Evolutionary conservation across 345 rosid species (phyloP).

Genomic region (Populus deltoides): DNA sequence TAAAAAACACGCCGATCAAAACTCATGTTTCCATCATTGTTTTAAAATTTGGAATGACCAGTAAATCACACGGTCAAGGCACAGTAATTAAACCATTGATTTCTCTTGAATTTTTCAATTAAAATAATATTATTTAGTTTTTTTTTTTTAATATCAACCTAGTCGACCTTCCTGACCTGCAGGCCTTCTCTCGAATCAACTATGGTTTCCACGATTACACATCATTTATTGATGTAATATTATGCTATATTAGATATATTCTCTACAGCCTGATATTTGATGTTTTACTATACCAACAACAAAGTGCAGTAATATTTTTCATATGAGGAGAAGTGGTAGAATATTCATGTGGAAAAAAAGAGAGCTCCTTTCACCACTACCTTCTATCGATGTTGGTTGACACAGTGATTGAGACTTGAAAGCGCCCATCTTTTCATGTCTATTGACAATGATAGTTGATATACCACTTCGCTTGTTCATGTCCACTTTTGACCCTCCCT

Average conservation of each 20-base stretch:
- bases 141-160: neutral
- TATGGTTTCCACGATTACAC: slow-evolving; percentile 24
- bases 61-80: too few species aligned
- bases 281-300: neutral
- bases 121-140: neutral
- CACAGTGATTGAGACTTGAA: slow-evolving; percentile 69
- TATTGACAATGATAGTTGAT: slow-evolving; percentile 71
- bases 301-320: neutral
- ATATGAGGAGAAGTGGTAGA: neutral
- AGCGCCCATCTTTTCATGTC: slow-evolving; percentile 92
- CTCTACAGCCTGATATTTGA: neutral
- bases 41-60: too few species aligned
- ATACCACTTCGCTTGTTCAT: slow-evolving; percentile 47
- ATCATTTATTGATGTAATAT: too few species aligned
- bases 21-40: neutral
- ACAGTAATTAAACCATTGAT: too few species aligned
- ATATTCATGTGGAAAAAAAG: neutral
- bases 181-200: neutral
- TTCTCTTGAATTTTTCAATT: too few species aligned
- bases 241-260: neutral
- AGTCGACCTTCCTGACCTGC: too few species aligned
- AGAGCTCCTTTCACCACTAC: slow-evolving; percentile 31
- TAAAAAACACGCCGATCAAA: neutral
- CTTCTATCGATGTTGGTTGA: slow-evolving; percentile 47
- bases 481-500: slow-evolving; percentile 42